Base-by-base conservation (phyloP, 192 early-diverging fungal genomes). In the Coemansia sp. region DNA sequence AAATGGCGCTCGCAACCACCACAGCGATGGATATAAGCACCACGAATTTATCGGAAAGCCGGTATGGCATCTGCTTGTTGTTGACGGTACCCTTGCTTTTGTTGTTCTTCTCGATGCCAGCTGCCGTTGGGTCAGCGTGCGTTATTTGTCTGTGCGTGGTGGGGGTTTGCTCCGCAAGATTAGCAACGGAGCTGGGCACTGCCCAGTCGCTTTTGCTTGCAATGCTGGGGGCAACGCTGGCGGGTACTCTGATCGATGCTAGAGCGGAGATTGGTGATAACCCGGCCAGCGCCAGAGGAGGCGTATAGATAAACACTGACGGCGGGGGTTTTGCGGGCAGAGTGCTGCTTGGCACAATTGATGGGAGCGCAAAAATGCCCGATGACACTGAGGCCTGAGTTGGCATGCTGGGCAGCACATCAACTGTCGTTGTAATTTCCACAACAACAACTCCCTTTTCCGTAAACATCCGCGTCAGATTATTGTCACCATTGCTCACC, bases 31-130 rank as follows among this genome's bases (percentile, higher is more conserved):
- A 61, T 16, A 74, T 80, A n/a, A 80, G 62, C 5, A 67, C 53
- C 50, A 80, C 73, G 27, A 63, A 80, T 6, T 72, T 72, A 39
- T 80, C 72, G 1, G 77, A 57, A 6, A 80, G 62, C 45, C 65
- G 37, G 43, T 50, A 43, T 3, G 61, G 10, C 3, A 29, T 39
- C 23, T 35, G n/a, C 5, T 31, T 12, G 19, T 45, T 41, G 56
- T 25, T 62, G 47, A 21, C 45, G 31, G 38, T n/a, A 19, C 57
- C 43, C 6, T 16, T 62, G 50, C 27, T 51, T 12, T 49, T 17
- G 6, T 49, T 17, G 6, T 11, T 57, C 35, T 26, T 57, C n/a
- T 57, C 55, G 12, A 37, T 37, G 14, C 35, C 55, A 57, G 35
- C 29, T 6, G 6, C 16, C 11, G 29, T 37, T 7, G 16, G 4